Percentiles rank a stretch among this genome's conserved stretches.
Conservation (phyloP, 305 asterid genomes). For the Fraxinus velutina region DNA sequence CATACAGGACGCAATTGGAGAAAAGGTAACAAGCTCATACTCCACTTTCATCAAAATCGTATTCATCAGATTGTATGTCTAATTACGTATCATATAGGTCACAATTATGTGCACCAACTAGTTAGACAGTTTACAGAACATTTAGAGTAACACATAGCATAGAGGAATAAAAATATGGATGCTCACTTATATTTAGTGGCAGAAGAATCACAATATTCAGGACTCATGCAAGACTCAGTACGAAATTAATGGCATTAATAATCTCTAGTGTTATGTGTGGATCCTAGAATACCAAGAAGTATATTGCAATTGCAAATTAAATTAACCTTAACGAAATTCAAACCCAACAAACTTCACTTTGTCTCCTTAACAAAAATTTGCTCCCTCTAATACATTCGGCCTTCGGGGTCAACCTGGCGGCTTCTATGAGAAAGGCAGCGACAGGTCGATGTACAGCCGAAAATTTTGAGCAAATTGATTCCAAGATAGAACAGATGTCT, state of each 20-base stretch:
- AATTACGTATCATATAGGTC: neutral
- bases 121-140: neutral
- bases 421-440: too few relatives aligned
- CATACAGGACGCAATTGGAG: constrained; percentile 84
- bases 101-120: neutral
- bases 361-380: neutral
- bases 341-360: neutral
- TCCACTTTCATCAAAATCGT: neutral
- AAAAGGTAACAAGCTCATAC: constrained; percentile 52
- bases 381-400: neutral
- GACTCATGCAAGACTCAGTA: neutral
- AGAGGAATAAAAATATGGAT: neutral
- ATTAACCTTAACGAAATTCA: neutral
- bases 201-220: neutral
- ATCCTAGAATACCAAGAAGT: neutral
- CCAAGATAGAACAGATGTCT: neutral
- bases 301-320: neutral
- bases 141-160: neutral
- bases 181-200: neutral
- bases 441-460: neutral
- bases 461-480: neutral
- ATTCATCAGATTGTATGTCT: neutral
- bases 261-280: neutral
- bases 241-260: neutral
- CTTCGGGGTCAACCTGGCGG: too few relatives aligned